These are phyloP conservation scores for Bipolaris sorokiniana DNA, from an alignment of 2,329 filamentous ascomycete species.

Conservation along the genomic window DNA sequence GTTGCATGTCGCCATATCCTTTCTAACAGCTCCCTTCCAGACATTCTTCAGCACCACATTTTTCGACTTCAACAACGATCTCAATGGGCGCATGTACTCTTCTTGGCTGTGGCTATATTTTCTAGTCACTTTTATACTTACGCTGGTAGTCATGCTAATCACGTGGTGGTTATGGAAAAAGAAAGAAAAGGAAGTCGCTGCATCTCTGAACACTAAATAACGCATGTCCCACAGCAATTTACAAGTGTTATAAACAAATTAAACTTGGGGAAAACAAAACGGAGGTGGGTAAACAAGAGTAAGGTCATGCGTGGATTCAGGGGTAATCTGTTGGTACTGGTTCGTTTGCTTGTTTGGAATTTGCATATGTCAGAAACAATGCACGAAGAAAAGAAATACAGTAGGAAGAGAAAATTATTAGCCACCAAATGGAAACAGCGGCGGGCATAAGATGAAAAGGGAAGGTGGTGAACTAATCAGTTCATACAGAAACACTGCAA, in stretches of 20 bases:
- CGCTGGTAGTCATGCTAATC: constrained; percentile 10
- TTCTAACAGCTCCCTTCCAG: not conserved
- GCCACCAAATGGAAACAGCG: too few species aligned
- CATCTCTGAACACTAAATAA: not conserved
- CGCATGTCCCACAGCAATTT: not conserved
- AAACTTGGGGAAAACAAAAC: not conserved
- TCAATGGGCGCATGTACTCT: constrained; percentile 19
- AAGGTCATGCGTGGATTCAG: too few species aligned
- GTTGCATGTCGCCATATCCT: not conserved
- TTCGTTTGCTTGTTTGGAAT: too few species aligned
- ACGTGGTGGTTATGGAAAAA: constrained; percentile 24
- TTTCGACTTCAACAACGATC: constrained; percentile 23
- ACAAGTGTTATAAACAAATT: not conserved
- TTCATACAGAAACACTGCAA: too few species aligned
- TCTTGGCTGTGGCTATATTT: constrained; percentile 32
- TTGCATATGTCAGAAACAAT: too few species aligned
- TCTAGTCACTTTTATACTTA: constrained; percentile 20
- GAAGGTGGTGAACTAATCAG: too few species aligned
- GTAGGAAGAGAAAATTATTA: too few species aligned
- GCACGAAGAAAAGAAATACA: too few species aligned
- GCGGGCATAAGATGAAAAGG: too few species aligned
- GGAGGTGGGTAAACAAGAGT: too few species aligned
- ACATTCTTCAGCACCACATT: constrained; percentile 33
- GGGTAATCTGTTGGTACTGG: too few species aligned
- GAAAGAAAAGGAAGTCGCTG: constrained; percentile 17